A percentile compares a stretch with the other conserved stretches of the same genome.
Evolutionary conservation across 345 rosid genomes (phyloP).

Genomic region (Boechera divaricarpa): DNA sequence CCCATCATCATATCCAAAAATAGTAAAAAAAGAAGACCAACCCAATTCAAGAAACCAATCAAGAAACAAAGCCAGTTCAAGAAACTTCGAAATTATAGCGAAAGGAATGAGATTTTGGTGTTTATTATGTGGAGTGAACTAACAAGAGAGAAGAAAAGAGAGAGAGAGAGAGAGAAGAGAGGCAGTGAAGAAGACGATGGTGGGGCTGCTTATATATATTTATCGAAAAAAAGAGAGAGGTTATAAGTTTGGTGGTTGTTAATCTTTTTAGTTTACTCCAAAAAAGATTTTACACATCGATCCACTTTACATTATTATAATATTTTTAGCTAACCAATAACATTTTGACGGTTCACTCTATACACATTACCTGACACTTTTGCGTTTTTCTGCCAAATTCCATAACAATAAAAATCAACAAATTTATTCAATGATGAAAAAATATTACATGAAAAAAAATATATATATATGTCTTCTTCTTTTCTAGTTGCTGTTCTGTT

Average conservation of each 20-base stretch:
- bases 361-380: slow-evolving; percentile 45
- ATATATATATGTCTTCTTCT: not conserved
- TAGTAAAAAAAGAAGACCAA: slow-evolving; percentile 2
- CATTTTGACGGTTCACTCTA: slow-evolving; percentile 46
- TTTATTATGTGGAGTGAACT: slow-evolving; percentile 49
- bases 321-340: slow-evolving; percentile 34
- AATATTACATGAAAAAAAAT: not conserved
- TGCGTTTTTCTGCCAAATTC: slow-evolving; percentile 43
- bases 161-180: slow-evolving; percentile 39
- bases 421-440: slow-evolving; percentile 4
- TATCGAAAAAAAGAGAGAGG: slow-evolving; percentile 42
- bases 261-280: slow-evolving; percentile 47
- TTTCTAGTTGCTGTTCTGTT: slow-evolving; percentile 42
- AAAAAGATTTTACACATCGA: slow-evolving; percentile 36
- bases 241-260: slow-evolving; percentile 55
- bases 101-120: slow-evolving; percentile 34
- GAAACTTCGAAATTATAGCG: slow-evolving; percentile 23
- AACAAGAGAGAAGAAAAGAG: slow-evolving; percentile 35
- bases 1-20: slow-evolving; percentile 44
- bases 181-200: slow-evolving; percentile 47
- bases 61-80: slow-evolving; percentile 34
- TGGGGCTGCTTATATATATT: slow-evolving; percentile 49
- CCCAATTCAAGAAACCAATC: slow-evolving; percentile 22
- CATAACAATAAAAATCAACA: slow-evolving; percentile 19
- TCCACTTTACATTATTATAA: slow-evolving; percentile 40